Evolutionary conservation across 805 yeast genomes (phyloP).

Genomic region (Yarrowia keelungensis): DNA sequence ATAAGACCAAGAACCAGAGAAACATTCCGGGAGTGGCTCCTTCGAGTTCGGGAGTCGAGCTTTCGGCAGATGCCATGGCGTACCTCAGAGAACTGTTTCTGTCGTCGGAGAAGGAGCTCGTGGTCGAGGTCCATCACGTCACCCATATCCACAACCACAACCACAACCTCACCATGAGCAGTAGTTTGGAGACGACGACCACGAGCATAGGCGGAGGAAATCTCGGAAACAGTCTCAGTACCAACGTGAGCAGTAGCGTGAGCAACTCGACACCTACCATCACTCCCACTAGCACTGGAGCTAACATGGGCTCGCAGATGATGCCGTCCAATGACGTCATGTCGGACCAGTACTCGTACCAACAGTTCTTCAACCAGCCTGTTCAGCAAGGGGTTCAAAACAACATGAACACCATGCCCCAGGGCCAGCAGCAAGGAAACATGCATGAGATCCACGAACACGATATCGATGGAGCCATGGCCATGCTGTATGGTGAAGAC

Average conservation of each 20-base stretch:
- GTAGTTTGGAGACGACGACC: constrained; percentile 4
- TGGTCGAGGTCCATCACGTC: constrained; percentile 32
- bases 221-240: background rate
- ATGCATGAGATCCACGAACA: constrained; percentile 32
- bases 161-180: constrained; percentile 25
- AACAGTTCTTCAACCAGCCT: constrained; percentile 24
- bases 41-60: constrained; percentile 7
- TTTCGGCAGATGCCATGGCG: constrained; percentile 29
- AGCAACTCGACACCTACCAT: constrained; percentile 15
- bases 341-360: constrained; percentile 34
- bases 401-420: constrained; percentile 16
- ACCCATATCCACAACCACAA: constrained; percentile 50
- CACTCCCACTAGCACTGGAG: constrained; percentile 49
- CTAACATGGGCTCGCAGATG: constrained; percentile 26
- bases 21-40: constrained; percentile 32
- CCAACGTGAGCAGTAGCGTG: constrained; percentile 20
- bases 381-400: constrained; percentile 15
- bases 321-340: constrained; percentile 23
- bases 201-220: constrained; percentile 1
- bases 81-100: constrained; percentile 25
- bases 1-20: constrained; percentile 16
- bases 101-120: constrained; percentile 23
- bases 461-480: constrained; percentile 37
- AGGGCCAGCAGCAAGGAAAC: constrained; percentile 7
- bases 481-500: constrained; percentile 33